A percentile compares a stretch with the other conserved stretches of the same genome.
Evolutionary conservation across 495 filamentous ascomycete genomes (phyloP).

Genomic region (Penicillium ucsense): DNA sequence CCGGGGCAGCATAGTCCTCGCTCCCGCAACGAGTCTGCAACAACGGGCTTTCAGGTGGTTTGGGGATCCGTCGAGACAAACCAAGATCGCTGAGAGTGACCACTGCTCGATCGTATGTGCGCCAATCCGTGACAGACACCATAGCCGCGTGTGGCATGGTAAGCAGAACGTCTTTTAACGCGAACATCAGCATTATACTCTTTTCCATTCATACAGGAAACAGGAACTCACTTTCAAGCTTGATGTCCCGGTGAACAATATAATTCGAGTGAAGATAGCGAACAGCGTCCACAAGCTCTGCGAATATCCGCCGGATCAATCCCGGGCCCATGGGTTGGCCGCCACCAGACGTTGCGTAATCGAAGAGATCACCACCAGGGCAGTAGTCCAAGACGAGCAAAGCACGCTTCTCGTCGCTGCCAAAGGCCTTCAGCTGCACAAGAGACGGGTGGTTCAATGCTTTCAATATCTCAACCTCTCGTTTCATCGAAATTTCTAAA

Average conservation of each 20-base stretch:
- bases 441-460: constrained; percentile 78
- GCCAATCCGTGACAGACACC: constrained; percentile 47
- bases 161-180: constrained; percentile 68
- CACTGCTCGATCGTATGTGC: constrained; percentile 65
- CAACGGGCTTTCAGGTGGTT: constrained; percentile 57
- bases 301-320: constrained; percentile 76
- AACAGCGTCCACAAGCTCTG: constrained; percentile 78
- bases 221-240: constrained; percentile 75
- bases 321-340: constrained; percentile 52
- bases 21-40: constrained; percentile 86
- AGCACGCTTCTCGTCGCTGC: constrained; percentile 66
- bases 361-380: constrained; percentile 89
- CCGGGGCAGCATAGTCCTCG: constrained; percentile 94
- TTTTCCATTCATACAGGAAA: neutral
- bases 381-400: constrained; percentile 86
- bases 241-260: constrained; percentile 95
- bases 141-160: constrained; percentile 57
- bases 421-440: constrained; percentile 82
- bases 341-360: constrained; percentile 59
- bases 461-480: constrained; percentile 89
- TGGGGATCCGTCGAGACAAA: constrained; percentile 71
- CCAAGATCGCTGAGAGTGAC: constrained; percentile 88
- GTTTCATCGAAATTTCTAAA: constrained; percentile 82
- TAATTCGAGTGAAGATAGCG: constrained; percentile 72
- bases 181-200: neutral